phyloP scores from a whole-genome alignment of 1,284 basidiomycete genomes.

The Meira miltonrushii region DNA sequence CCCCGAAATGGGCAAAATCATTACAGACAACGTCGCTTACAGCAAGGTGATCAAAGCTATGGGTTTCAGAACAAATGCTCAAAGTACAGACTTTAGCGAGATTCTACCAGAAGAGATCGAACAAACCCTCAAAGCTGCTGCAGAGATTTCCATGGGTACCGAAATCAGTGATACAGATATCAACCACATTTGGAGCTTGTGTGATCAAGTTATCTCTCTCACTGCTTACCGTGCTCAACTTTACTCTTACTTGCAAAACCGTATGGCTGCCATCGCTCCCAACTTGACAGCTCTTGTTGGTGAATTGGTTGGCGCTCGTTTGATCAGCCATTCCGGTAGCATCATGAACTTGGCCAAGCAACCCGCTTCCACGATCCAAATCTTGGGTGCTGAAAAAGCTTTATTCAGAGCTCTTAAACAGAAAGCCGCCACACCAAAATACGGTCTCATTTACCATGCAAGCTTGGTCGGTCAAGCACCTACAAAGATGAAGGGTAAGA shows the following conservation, averaged over 20 bases:
- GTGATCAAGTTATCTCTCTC: constrained; percentile 95
- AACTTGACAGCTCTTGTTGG: constrained; percentile 93
- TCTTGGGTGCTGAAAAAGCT: constrained; percentile 95
- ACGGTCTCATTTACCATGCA: constrained; percentile 90
- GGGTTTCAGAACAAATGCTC: constrained; percentile 73
- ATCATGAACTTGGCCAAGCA: constrained; percentile 96
- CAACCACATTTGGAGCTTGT: constrained; percentile 85
- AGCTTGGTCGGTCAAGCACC: constrained; percentile 89
- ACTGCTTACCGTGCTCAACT: constrained; percentile 88
- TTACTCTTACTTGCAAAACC: constrained; percentile 88
- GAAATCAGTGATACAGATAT: constrained; percentile 96
- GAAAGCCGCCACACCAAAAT: constrained; percentile 97
- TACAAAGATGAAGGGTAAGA: constrained; percentile 97
- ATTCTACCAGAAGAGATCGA: constrained; percentile 84
- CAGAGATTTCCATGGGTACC: constrained; percentile 93
- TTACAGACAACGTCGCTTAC: constrained; percentile 92
- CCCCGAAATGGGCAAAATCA: constrained; percentile 98
- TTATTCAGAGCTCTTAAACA: constrained; percentile 97
- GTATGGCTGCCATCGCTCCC: constrained; percentile 95
- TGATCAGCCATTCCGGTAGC: constrained; percentile 96
- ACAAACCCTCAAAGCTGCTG: constrained; percentile 80
- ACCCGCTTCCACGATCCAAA: constrained; percentile 95
- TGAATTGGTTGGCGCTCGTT: constrained; percentile 86
- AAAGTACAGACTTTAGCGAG: constrained; percentile 74
- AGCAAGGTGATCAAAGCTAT: constrained; percentile 61